Conservation (phyloP, 495 filamentous ascomycete genomes). For the Xylaria longipes region DNA sequence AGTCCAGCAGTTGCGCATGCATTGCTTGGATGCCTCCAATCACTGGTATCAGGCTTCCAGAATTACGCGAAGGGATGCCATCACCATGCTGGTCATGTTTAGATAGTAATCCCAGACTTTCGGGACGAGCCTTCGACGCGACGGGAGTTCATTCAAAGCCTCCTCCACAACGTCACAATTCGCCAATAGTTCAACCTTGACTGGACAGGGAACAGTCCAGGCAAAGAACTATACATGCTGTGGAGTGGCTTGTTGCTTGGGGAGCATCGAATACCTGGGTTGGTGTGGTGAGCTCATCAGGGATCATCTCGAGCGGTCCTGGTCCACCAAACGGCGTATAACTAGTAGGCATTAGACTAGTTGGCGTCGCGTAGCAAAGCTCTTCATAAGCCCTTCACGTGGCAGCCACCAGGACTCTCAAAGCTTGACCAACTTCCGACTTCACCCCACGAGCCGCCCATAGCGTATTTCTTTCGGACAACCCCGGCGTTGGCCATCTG, state of each 20-base stretch:
- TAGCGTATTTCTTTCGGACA: conserved; percentile 18
- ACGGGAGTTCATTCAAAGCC: conserved; percentile 26
- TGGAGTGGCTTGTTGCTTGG: conserved; percentile 11
- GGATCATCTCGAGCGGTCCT: conserved; percentile 12
- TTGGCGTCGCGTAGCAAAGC: conserved; percentile 15
- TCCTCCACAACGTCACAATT: conserved; percentile 25
- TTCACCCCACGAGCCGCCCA: conserved; percentile 9
- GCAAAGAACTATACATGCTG: background rate
- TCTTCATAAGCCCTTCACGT: conserved; percentile 10
- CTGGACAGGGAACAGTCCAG: conserved; percentile 8
- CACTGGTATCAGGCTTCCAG: background rate
- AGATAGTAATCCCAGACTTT: conserved; percentile 25
- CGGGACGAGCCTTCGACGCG: conserved; percentile 29
- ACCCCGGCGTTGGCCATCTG: conserved; percentile 20
- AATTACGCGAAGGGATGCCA: background rate
- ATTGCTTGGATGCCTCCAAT: conserved; percentile 1
- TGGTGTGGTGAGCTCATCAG: conserved; percentile 6
- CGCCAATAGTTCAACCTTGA: conserved; percentile 21
- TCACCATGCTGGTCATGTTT: conserved; percentile 13
- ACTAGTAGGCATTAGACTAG: conserved; percentile 5
- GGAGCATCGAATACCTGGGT: background rate
- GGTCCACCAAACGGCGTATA: conserved; percentile 9
- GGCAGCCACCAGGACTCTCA: conserved; percentile 18
- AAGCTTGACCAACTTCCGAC: conserved; percentile 10
- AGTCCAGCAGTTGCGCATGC: background rate